Percentiles rank a stretch among this genome's conserved stretches.
Evolutionary conservation across 495 filamentous ascomycete species (phyloP).

Genomic region (Neurospora terricola): DNA sequence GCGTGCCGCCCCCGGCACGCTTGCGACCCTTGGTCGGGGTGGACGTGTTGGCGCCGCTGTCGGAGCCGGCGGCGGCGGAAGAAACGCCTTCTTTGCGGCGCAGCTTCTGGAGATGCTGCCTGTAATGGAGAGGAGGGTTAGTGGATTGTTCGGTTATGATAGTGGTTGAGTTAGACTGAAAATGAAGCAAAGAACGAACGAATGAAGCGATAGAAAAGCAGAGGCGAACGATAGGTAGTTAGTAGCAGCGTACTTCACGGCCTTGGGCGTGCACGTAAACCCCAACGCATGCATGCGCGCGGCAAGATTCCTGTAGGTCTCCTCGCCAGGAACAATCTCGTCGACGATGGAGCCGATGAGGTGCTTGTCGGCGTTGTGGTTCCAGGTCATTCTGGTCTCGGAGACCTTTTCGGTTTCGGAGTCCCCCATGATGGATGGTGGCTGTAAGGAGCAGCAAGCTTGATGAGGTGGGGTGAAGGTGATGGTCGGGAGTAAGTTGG

Average conservation of each 20-base stretch:
- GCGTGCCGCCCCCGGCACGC: no score
- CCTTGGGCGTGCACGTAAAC: constrained; percentile 20
- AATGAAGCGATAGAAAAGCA: neutral
- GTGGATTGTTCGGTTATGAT: neutral
- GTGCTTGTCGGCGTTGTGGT: constrained; percentile 18
- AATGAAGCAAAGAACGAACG: constrained; percentile 1
- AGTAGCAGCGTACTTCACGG: constrained; percentile 15
- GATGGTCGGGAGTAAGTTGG: neutral
- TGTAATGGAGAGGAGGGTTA: constrained; percentile 13
- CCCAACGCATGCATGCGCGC: constrained; percentile 12
- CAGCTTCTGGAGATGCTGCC: constrained; percentile 32
- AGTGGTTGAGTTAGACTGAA: neutral
- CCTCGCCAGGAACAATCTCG: constrained; percentile 8
- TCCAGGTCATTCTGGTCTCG: constrained; percentile 17
- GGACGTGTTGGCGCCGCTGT: neutral
- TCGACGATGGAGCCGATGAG: constrained; percentile 13
- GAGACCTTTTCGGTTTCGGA: neutral
- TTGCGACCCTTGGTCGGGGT: constrained; percentile 11
- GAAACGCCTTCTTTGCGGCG: constrained; percentile 21
- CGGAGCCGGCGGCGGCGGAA: neutral
- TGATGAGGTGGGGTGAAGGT: neutral
- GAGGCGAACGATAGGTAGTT: neutral
- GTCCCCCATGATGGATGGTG: constrained; percentile 2
- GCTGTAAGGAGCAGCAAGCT: no score
- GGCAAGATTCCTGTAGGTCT: constrained; percentile 12